phyloP scores from a whole-genome alignment of 805 yeast genomes.

The Priceomyces castillae region DNA sequence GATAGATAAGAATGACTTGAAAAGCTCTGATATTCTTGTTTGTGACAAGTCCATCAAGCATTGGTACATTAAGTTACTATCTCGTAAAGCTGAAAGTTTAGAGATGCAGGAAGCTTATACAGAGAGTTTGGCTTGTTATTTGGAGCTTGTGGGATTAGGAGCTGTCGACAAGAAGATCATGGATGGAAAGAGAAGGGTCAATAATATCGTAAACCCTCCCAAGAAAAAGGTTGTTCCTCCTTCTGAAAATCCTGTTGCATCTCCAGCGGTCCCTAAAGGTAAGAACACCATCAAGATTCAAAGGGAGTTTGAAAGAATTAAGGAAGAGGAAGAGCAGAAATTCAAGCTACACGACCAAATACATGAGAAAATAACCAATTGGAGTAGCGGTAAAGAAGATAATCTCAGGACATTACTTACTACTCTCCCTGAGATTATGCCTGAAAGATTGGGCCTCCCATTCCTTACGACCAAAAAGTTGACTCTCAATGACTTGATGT shows the following conservation, averaged over 20 bases:
- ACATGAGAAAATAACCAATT: slow-evolving; percentile 48
- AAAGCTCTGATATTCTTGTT: slow-evolving; percentile 27
- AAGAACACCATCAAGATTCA: slow-evolving; percentile 34
- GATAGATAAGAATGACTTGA: slow-evolving; percentile 26
- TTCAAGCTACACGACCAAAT: slow-evolving; percentile 63
- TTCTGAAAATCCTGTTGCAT: not conserved
- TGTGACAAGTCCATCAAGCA: slow-evolving; percentile 56
- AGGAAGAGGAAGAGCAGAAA: slow-evolving; percentile 45
- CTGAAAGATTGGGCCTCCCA: slow-evolving; percentile 32
- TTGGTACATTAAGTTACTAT: slow-evolving; percentile 69
- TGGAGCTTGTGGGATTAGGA: slow-evolving; percentile 59
- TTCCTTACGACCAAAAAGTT: slow-evolving; percentile 38
- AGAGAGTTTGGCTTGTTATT: slow-evolving; percentile 62
- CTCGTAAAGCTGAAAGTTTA: slow-evolving; percentile 76
- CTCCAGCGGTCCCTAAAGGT: slow-evolving; percentile 2
- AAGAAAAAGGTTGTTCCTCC: slow-evolving; percentile 19
- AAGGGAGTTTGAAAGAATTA: slow-evolving; percentile 47
- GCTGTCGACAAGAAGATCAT: slow-evolving; percentile 58
- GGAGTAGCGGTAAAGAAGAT: slow-evolving; percentile 77
- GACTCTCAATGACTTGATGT: slow-evolving; percentile 68
- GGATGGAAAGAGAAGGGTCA: slow-evolving; percentile 83
- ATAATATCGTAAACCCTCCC: slow-evolving; percentile 57
- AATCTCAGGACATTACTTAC: slow-evolving; percentile 77
- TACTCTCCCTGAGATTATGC: slow-evolving; percentile 62
- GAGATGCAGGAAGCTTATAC: slow-evolving; percentile 74